Evolutionary conservation across 257 asterid genomes (phyloP).

Genomic region (Nicotiana obtusifolia): DNA sequence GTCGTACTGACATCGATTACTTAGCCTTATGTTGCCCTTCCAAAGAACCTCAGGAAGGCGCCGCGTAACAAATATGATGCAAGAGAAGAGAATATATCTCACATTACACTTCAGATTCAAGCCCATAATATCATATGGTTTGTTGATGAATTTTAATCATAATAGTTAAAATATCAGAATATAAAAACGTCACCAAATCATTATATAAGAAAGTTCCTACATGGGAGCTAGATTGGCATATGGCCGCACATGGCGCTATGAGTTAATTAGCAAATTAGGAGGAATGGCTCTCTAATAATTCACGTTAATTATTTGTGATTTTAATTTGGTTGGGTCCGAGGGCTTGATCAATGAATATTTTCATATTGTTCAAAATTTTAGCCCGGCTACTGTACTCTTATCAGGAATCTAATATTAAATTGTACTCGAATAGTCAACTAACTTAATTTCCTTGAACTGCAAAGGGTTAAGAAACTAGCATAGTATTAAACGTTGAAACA

Average conservation of each 20-base stretch:
- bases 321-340: not conserved
- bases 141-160: not conserved
- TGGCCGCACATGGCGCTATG: constrained; percentile 8
- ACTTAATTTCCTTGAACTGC: no score
- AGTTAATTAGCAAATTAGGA: not conserved
- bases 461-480: not conserved
- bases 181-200: not conserved
- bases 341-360: not conserved
- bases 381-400: not conserved
- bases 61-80: not conserved
- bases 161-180: not conserved
- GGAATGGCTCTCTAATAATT: not conserved
- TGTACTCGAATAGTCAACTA: no score
- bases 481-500: not conserved
- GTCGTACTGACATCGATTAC: no score
- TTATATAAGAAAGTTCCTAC: no score
- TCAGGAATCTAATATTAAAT: not conserved
- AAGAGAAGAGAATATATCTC: not conserved
- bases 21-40: no score
- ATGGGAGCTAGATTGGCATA: not conserved
- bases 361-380: not conserved
- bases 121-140: not conserved
- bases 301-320: not conserved
- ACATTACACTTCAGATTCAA: not conserved
- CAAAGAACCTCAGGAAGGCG: no score